Conservation (phyloP, 306 rosid genomes). For the Cicer arietinum region DNA sequence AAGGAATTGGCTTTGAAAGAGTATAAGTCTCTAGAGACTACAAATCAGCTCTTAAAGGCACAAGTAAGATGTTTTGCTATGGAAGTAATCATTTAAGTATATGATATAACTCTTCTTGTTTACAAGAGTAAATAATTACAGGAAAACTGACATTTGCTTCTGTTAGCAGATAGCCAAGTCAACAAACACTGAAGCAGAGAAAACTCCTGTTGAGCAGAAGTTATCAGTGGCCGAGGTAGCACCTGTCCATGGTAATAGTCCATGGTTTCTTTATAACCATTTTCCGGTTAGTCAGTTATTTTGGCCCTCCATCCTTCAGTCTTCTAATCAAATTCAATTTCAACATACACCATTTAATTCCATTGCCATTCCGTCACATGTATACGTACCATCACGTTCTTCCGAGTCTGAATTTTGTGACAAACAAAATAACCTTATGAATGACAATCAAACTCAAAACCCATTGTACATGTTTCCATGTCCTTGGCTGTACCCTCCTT, state of each 20-base stretch:
- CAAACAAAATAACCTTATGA: conserved; percentile 53
- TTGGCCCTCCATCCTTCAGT: conserved; percentile 75
- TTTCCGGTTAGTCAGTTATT: conserved; percentile 64
- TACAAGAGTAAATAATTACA: conserved; percentile 17
- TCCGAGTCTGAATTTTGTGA: conserved; percentile 50
- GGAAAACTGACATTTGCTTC: conserved; percentile 42
- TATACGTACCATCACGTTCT: conserved; percentile 57
- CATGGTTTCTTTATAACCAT: conserved; percentile 65
- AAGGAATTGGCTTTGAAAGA: conserved; percentile 80
- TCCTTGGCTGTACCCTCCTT: conserved; percentile 80
- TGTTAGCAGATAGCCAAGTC: conserved; percentile 67
- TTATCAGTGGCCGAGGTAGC: conserved; percentile 53
- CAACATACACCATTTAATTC: conserved; percentile 56
- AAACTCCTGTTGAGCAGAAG: conserved; percentile 50
- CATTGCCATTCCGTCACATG: conserved; percentile 53
- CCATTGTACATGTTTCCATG: conserved; percentile 71
- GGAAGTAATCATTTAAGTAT: conserved; percentile 34
- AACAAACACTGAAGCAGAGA: conserved; percentile 54
- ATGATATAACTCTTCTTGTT: conserved; percentile 30
- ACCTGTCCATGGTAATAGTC: conserved; percentile 53
- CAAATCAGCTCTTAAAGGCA: conserved; percentile 73
- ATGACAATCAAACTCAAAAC: conserved; percentile 50
- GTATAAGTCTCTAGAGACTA: conserved; percentile 75
- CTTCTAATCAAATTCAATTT: conserved; percentile 59
- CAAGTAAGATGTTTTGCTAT: conserved; percentile 61